Conservation (phyloP, 768 basidiomycete species). For the Porpolomopsis calyptriformis region DNA sequence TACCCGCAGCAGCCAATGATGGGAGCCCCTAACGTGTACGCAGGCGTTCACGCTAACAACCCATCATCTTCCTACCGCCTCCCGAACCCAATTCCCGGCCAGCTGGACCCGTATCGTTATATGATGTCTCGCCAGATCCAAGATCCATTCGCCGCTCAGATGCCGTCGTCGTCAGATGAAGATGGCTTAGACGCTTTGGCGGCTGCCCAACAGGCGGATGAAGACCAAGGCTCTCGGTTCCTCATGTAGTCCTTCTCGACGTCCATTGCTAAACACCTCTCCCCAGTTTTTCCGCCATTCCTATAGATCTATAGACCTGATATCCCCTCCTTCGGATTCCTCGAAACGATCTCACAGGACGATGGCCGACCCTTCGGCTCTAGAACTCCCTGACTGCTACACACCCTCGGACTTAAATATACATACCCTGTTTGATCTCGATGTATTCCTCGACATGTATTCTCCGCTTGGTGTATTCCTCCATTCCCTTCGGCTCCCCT, state of each 20-base stretch:
- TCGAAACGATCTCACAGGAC: no score
- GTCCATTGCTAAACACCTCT: neutral
- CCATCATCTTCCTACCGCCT: slow-evolving; percentile 25
- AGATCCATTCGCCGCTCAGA: neutral
- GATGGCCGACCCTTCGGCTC: no score
- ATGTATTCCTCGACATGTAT: no score
- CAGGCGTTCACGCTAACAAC: slow-evolving; percentile 21
- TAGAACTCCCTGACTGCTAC: no score
- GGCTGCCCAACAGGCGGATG: neutral
- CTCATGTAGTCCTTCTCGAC: neutral
- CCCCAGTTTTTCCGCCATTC: neutral
- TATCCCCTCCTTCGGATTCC: no score
- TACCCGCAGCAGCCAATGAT: no score
- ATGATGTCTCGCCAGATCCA: slow-evolving; percentile 18
- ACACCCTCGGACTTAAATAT: no score
- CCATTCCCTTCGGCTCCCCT: no score
- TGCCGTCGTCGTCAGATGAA: neutral
- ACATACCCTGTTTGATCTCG: no score
- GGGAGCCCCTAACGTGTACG: slow-evolving; percentile 21
- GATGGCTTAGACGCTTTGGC: neutral
- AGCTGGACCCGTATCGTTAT: slow-evolving; percentile 28
- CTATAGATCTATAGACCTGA: no score
- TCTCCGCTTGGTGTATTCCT: no score
- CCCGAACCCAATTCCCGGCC: slow-evolving; percentile 23
- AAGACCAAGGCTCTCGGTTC: neutral